Percentiles rank a stretch among this genome's conserved stretches.
These are phyloP conservation scores for Arthrobotrys sphaeroides DNA, from an alignment of 2,329 filamentous ascomycete species.

Conservation along the genomic window DNA sequence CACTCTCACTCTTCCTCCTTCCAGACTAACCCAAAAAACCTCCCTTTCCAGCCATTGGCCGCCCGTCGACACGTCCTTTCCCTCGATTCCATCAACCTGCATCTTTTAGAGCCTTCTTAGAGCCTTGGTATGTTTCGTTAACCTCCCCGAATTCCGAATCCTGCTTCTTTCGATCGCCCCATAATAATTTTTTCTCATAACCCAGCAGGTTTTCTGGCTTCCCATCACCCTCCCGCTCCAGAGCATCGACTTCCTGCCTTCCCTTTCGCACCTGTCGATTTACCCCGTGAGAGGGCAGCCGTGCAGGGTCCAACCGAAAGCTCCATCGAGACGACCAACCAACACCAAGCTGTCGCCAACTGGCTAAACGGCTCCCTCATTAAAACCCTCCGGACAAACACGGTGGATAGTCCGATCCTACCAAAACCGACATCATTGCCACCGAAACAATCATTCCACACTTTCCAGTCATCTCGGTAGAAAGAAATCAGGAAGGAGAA, in stretches of 20 bases:
- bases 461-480: not conserved
- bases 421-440: slow-evolving; percentile 36
- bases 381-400: slow-evolving; percentile 35
- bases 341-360: slow-evolving; percentile 15
- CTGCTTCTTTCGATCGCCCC: not conserved
- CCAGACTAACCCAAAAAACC: slow-evolving; percentile 8
- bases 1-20: slow-evolving; percentile 1
- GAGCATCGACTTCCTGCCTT: too few species aligned
- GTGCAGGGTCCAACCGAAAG: not conserved
- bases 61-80: slow-evolving; percentile 1
- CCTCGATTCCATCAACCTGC: slow-evolving; percentile 12
- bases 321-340: not conserved
- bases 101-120: slow-evolving; percentile 15
- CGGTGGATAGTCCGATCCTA: slow-evolving; percentile 39
- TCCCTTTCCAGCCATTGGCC: slow-evolving; percentile 23
- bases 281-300: not conserved
- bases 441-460: slow-evolving; percentile 19
- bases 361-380: slow-evolving; percentile 11
- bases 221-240: not conserved
- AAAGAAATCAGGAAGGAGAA: slow-evolving; percentile 11
- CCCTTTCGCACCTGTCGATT: not conserved
- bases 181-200: not conserved
- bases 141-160: slow-evolving; percentile 22
- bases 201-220: not conserved
- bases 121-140: slow-evolving; percentile 23